phyloP scores from a whole-genome alignment of 2,329 filamentous ascomycete genomes.

The Penicillium olsonii region DNA sequence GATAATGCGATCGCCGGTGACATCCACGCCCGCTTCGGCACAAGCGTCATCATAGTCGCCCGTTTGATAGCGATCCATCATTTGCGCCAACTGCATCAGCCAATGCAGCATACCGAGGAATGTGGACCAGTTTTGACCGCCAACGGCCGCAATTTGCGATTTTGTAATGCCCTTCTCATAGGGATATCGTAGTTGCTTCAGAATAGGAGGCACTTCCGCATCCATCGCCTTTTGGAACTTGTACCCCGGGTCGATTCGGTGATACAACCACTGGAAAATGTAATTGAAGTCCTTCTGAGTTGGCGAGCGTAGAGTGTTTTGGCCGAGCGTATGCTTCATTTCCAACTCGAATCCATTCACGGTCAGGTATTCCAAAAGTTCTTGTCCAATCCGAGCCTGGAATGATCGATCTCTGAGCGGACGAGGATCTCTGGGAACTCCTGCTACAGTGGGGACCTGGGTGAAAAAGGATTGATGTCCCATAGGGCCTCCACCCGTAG shows the following conservation, averaged over 20 bases:
- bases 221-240: slow-evolving; percentile 93
- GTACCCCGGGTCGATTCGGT: slow-evolving; percentile 90
- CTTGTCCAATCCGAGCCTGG: slow-evolving; percentile 79
- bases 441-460: slow-evolving; percentile 76
- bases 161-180: slow-evolving; percentile 96
- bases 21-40: slow-evolving; percentile 81
- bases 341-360: slow-evolving; percentile 97
- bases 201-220: slow-evolving; percentile 85
- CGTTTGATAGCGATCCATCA: slow-evolving; percentile 79
- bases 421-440: slow-evolving; percentile 81
- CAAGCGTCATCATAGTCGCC: slow-evolving; percentile 90
- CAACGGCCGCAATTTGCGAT: slow-evolving; percentile 90
- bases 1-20: slow-evolving; percentile 87
- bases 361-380: slow-evolving; percentile 87
- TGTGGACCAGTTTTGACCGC: slow-evolving; percentile 94
- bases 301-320: slow-evolving; percentile 87
- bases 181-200: slow-evolving; percentile 92
- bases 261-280: slow-evolving; percentile 98
- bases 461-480: slow-evolving; percentile 93
- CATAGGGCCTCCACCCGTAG: slow-evolving; percentile 62
- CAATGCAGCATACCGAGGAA: slow-evolving; percentile 94
- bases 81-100: slow-evolving; percentile 97
- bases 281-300: slow-evolving; percentile 98
- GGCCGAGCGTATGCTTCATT: slow-evolving; percentile 90
- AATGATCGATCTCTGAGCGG: slow-evolving; percentile 79